Conservation (phyloP, 345 rosid genomes). For the Clarkia xantiana region DNA sequence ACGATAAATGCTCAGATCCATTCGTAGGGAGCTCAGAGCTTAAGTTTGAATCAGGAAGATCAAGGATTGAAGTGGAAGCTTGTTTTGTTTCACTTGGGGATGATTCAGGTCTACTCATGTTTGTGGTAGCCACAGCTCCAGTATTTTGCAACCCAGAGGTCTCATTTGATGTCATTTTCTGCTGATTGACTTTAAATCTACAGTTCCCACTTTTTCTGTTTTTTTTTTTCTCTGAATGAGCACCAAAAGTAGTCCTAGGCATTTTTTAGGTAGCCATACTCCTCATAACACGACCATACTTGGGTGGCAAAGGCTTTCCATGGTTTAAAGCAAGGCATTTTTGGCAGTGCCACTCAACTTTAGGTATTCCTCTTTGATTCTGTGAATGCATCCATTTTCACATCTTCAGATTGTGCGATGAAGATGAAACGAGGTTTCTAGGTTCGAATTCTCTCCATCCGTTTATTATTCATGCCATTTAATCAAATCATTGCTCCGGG, state of each 20-base stretch:
- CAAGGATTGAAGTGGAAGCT: too few species aligned
- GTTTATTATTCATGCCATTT: too few species aligned
- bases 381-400: constrained; percentile 52
- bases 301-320: constrained; percentile 82
- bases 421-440: too few species aligned
- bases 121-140: constrained; percentile 17
- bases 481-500: too few species aligned
- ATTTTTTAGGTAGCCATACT: constrained; percentile 33
- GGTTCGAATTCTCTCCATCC: too few species aligned
- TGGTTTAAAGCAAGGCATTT: constrained; percentile 49
- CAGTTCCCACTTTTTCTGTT: constrained; percentile 14
- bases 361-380: constrained; percentile 56
- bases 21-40: neutral
- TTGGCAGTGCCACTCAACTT: constrained; percentile 87
- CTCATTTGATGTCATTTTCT: constrained; percentile 27
- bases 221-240: constrained; percentile 48
- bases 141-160: constrained; percentile 19
- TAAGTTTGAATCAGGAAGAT: too few species aligned
- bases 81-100: constrained; percentile 1
- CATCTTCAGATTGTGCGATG: too few species aligned
- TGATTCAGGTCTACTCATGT: constrained; percentile 17
- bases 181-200: constrained; percentile 30
- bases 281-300: constrained; percentile 78
- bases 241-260: constrained; percentile 26
- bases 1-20: constrained; percentile 3